Percentiles rank a stretch among this genome's conserved stretches.
These are phyloP conservation scores for Rhizophora mangle DNA, from an alignment of 345 rosid genomes.

Conservation along the genomic window DNA sequence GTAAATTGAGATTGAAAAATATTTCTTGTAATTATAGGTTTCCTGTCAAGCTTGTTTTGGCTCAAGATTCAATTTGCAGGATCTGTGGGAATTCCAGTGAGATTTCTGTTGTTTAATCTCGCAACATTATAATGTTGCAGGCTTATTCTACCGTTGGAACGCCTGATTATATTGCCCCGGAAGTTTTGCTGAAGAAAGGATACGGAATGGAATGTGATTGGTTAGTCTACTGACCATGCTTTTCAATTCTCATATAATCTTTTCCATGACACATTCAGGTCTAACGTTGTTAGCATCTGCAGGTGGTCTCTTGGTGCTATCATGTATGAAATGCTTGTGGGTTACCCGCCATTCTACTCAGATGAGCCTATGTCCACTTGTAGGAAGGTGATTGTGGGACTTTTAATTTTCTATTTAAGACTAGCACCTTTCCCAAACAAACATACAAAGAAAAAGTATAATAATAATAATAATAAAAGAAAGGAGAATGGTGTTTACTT, in stretches of 20 bases:
- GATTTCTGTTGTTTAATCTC: constrained; percentile 13
- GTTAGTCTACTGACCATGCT: constrained; percentile 13
- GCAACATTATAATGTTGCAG: constrained; percentile 20
- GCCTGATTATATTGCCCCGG: constrained; percentile 37
- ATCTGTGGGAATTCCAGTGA: constrained; percentile 2
- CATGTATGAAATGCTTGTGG: constrained; percentile 99
- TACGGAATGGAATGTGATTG: constrained; percentile 42
- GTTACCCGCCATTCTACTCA: constrained; percentile 97
- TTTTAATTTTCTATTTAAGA: not conserved
- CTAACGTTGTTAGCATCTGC: constrained; percentile 17
- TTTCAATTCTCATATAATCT: constrained; percentile 1
- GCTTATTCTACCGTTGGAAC: constrained; percentile 32
- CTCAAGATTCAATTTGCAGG: constrained; percentile 2
- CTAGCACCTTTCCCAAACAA: not conserved
- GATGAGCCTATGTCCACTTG: constrained; percentile 99
- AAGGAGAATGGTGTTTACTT: not conserved
- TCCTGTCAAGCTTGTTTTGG: constrained; percentile 5
- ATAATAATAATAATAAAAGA: not conserved
- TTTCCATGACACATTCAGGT: constrained; percentile 9
- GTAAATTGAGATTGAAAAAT: no score
- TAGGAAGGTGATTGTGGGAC: constrained; percentile 62
- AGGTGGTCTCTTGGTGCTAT: constrained; percentile 99
- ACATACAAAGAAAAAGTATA: no score
- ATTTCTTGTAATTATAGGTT: not conserved
- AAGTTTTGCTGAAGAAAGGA: constrained; percentile 38